Evolutionary conservation across 768 basidiomycete genomes (phyloP).

Genomic region (Lentinula lateritia): DNA sequence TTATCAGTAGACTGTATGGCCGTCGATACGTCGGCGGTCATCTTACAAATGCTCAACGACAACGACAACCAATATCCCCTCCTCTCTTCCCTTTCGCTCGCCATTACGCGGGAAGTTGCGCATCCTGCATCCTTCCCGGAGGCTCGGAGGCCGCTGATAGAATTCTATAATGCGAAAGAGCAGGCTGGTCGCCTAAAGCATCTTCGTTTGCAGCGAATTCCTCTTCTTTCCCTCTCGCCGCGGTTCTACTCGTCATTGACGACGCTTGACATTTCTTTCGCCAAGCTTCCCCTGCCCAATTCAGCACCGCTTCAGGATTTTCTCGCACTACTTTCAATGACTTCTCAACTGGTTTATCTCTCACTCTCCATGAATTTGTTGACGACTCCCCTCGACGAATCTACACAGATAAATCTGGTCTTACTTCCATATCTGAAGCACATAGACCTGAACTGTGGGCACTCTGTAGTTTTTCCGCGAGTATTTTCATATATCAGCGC

Average conservation of each 20-base stretch:
- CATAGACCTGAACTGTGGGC: conserved; percentile 46
- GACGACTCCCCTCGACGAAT: conserved; percentile 24
- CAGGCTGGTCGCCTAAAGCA: conserved; percentile 16
- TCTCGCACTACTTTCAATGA: conserved; percentile 34
- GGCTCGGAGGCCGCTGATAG: not conserved
- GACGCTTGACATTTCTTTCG: conserved; percentile 36
- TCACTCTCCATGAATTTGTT: conserved; percentile 37
- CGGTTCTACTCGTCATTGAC: conserved; percentile 32
- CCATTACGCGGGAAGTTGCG: not conserved
- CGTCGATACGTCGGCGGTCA: not conserved
- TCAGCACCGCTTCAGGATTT: conserved; percentile 28
- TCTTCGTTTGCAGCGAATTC: conserved; percentile 38
- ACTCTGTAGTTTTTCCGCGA: conserved; percentile 32
- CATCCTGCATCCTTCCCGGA: not conserved
- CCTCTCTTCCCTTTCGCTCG: not conserved
- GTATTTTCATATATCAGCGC: conserved; percentile 35
- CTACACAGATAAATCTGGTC: conserved; percentile 10
- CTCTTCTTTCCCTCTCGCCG: conserved; percentile 30
- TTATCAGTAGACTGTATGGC: conserved; percentile 1
- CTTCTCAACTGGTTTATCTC: conserved; percentile 36
- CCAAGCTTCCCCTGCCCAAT: conserved; percentile 18
- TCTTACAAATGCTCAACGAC: not conserved
- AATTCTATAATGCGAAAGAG: not conserved
- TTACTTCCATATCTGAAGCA: conserved; percentile 32
- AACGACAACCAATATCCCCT: not conserved